Base-by-base conservation (phyloP, 106 monocot genomes). In the Platanthera zijinensis region DNA sequence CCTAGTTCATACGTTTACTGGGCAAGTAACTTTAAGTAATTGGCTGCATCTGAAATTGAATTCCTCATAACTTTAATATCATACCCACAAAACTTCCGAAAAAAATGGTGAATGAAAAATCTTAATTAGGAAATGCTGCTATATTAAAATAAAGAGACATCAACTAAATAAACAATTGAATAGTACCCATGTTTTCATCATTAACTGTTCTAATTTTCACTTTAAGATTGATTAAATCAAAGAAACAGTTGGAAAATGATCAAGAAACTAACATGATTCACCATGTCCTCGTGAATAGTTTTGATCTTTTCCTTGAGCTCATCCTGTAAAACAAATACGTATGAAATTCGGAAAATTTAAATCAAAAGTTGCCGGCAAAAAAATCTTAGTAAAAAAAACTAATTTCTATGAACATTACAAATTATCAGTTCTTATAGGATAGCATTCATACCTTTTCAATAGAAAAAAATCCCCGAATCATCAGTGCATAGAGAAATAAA, bases 251-350 rank as follows among this genome's bases (percentile, higher is more conserved):
- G 22, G 48, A 48, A 4, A 52, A 51, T 17, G 32, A 6, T 50
- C 19, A n/a, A 80, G 62, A 46, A 51, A 83, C 88, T 57, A 87
- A 89, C 95, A 85, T 95, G 89, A 56, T 82, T 83, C 48, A 76
- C 80, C 61, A 95, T 91, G 73, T 87, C 87, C 75, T 75, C 82
- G 46, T 89, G 89, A 48, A 95, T 52, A 53, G 5, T 63, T 82
- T 62, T 82, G 0, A 82, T 72, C 68, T 87, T 95, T 52, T 82
- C 74, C 51, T 85, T 85, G 74, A 95, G 75, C 48, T 91, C 87
- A 52, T 18, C 89, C 95, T 95, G 84, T 45, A 77, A 84, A 80
- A 82, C 81, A 51, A 30, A 66, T 11, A 1, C 4, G 66, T 12
- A 66, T 3, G 5, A 12, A 66, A 66, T 30, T 21, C 13, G 32